Evolutionary conservation across 768 basidiomycete genomes (phyloP), one percentile per base, ranked within the genome.

Genomic region (Cystobasidium onofrii): DNA sequence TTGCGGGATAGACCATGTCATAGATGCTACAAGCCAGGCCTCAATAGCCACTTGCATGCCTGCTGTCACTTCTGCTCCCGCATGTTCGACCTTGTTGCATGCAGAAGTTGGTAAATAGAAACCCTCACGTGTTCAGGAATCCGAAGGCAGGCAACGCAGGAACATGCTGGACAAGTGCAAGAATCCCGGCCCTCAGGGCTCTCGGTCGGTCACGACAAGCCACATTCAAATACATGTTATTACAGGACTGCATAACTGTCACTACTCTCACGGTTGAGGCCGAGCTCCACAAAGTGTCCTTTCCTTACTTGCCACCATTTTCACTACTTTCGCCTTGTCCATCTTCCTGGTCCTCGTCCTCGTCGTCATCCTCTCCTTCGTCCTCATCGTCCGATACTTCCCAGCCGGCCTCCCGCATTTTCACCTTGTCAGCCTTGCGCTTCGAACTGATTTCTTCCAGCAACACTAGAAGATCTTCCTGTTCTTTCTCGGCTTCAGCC

Each of bases 381-480:
- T 83, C 84, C 71, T 85, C 96, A 73, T 93, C 94, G 78, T 97
- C 95, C 0, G 91, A 93, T 1, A 97, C 94, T 39, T 93, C 93
- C 80, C 91, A 73, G 0, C 90, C 90, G 12, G 86, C 86, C 72
- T 85, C 86, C 78, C 85, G 84, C 83, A 99, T 86, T 76, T 85
- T 84, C 60, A 81, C 85, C 83, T 98, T 98, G 79, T 98, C 96
- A 76, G 83, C 84, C 82, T 86, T 86, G 65, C 94, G 85, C 82
- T 99, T 99, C 76, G 83, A 86, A 55, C 87, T 90, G 75, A 96
- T 84, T 82, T 98, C 96, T 78, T 98, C 96, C 1, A 99, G 83
- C 36, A 97, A 82, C 13, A 99, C 94, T 25, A 99, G 83, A 61
- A 98, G 81, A 81, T 99, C 95, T 80, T 97, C 95, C 78, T 97